Conservation (phyloP, 192 early-diverging fungal genomes). For the Mortierella hygrophila region DNA sequence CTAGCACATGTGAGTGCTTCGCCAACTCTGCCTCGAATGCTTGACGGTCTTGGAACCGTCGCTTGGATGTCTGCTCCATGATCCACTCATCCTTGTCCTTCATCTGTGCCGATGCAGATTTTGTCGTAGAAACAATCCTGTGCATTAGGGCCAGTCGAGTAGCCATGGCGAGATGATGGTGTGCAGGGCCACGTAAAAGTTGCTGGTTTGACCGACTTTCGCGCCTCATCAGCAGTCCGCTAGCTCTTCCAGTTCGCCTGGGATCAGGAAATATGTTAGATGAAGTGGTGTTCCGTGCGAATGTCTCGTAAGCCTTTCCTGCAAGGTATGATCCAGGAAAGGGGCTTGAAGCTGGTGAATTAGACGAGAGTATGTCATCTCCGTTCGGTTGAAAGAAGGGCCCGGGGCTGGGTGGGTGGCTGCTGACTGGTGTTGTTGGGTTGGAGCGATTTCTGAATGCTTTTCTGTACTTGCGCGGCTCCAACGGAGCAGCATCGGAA, state of each 20-base stretch:
- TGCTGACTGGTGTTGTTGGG: conserved; percentile 40
- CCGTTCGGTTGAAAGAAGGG: neutral
- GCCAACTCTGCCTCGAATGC: conserved; percentile 31
- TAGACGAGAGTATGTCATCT: conserved; percentile 21
- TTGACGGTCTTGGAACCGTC: conserved; percentile 23
- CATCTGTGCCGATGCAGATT: conserved; percentile 17
- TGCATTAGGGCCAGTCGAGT: conserved; percentile 46
- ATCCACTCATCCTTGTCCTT: conserved; percentile 46
- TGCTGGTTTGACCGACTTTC: conserved; percentile 25
- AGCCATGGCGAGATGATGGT: conserved; percentile 36
- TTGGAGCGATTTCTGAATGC: conserved; percentile 42
- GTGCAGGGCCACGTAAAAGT: neutral
- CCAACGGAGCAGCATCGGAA: neutral
- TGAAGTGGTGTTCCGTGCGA: conserved; percentile 11
- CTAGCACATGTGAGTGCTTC: conserved; percentile 11
- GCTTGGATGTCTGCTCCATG: conserved; percentile 21
- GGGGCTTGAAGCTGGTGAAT: neutral
- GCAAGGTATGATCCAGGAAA: neutral
- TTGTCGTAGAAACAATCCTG: conserved; percentile 34
- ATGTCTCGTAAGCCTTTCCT: conserved; percentile 18
- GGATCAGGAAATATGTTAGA: conserved; percentile 25
- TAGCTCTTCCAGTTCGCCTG: neutral
- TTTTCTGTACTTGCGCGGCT: conserved; percentile 44
- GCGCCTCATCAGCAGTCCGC: conserved; percentile 35
- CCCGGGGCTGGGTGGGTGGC: conserved; percentile 47